phyloP scores from a whole-genome alignment of 1,284 basidiomycete species.

The Moniliophthora roreri region DNA sequence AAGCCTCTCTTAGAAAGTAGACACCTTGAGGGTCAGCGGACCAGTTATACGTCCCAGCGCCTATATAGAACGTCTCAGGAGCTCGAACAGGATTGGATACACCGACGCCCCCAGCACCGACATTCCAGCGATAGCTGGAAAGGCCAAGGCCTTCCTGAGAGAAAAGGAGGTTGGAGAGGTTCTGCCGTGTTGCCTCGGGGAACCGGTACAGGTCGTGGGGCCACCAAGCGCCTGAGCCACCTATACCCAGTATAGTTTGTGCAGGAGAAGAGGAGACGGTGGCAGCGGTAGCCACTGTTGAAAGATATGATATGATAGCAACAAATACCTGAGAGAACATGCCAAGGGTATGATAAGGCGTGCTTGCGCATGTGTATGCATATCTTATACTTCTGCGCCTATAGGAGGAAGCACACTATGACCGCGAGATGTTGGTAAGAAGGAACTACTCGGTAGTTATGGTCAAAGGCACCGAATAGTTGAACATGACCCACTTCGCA shows the following conservation, averaged over 20 bases:
- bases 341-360: no score
- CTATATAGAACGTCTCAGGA: conserved; percentile 40
- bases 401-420: no score
- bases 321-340: no score
- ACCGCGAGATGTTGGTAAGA: no score
- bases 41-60: conserved; percentile 39
- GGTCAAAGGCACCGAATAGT: no score
- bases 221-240: conserved; percentile 47
- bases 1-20: conserved; percentile 37
- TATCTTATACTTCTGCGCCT: no score
- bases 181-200: conserved; percentile 36
- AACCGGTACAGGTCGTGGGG: conserved; percentile 41
- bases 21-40: conserved; percentile 37
- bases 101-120: conserved; percentile 41
- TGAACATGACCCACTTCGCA: no score
- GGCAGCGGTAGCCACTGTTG: conserved; percentile 1
- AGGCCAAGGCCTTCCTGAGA: conserved; percentile 37
- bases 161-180: conserved; percentile 40
- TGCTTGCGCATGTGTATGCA: no score
- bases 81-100: conserved; percentile 40
- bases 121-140: conserved; percentile 42
- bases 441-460: no score
- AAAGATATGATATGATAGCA: no score
- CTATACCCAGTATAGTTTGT: conserved; percentile 29
- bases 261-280: conserved; percentile 20